phyloP scores from a whole-genome alignment of 345 rosid species.

The Adansonia digitata region DNA sequence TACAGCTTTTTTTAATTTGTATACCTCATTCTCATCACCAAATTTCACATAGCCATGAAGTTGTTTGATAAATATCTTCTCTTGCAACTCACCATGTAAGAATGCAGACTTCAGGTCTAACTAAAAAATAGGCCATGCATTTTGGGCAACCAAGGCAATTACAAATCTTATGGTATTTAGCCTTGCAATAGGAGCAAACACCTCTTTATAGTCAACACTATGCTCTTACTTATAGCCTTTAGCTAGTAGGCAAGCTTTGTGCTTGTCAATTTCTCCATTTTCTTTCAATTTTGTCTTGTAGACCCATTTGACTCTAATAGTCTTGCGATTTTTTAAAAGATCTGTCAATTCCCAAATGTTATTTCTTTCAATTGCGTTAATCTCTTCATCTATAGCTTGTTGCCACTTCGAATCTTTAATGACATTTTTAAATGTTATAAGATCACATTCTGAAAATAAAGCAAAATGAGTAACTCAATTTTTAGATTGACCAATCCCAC shows the following conservation, averaged over 20 bases:
- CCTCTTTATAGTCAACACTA: not conserved
- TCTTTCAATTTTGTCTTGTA: not conserved
- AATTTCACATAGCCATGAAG: not conserved
- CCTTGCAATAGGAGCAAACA: not conserved
- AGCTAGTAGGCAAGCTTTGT: not conserved
- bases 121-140: not conserved
- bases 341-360: too few relatives aligned
- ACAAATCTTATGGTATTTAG: not conserved
- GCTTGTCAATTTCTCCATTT: not conserved
- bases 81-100: not conserved
- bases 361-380: not conserved
- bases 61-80: not conserved
- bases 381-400: not conserved
- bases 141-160: not conserved
- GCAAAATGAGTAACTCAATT: not conserved
- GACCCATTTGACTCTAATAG: not conserved
- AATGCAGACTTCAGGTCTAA: not conserved
- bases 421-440: not conserved
- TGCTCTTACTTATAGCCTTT: not conserved
- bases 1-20: not conserved
- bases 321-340: too few relatives aligned
- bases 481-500: not conserved
- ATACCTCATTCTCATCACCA: not conserved
- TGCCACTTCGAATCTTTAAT: not conserved
- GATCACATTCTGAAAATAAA: not conserved